Percentiles rank a stretch among this genome's conserved stretches.
These are phyloP conservation scores for Debaryomycetaceae sp. DNA, from an alignment of 1,139 yeast genomes.

Conservation along the genomic window DNA sequence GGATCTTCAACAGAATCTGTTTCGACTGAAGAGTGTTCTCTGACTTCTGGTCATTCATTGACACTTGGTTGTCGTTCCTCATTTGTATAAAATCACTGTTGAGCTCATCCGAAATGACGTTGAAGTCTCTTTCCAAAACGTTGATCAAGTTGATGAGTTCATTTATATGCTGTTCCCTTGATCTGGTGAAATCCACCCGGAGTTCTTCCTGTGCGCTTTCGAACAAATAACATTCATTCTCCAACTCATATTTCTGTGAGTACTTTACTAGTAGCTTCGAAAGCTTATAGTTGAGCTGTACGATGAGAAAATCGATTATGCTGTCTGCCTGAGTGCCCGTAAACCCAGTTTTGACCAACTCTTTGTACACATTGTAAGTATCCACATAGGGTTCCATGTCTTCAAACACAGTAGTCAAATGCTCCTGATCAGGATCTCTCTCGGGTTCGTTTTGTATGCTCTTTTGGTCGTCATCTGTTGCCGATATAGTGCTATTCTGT, in stretches of 20 bases:
- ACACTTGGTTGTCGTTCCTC: slow-evolving; percentile 77
- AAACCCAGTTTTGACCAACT: slow-evolving; percentile 46
- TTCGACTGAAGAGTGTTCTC: slow-evolving; percentile 79
- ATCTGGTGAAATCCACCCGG: slow-evolving; percentile 70
- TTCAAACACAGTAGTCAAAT: slow-evolving; percentile 36
- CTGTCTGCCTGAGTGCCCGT: slow-evolving; percentile 51
- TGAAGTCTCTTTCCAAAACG: slow-evolving; percentile 68
- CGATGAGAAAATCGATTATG: slow-evolving; percentile 47
- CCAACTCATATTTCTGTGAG: slow-evolving; percentile 68
- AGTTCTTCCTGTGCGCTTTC: slow-evolving; percentile 93
- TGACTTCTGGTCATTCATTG: slow-evolving; percentile 81
- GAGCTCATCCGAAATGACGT: slow-evolving; percentile 70
- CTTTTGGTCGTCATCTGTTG: not conserved
- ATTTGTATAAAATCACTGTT: slow-evolving; percentile 64
- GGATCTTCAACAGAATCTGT: slow-evolving; percentile 64
- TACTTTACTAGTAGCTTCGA: slow-evolving; percentile 55
- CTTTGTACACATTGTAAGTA: slow-evolving; percentile 44
- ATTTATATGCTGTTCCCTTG: slow-evolving; percentile 69
- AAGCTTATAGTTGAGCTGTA: slow-evolving; percentile 52
- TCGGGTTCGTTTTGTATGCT: slow-evolving; percentile 1
- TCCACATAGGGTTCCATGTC: slow-evolving; percentile 50
- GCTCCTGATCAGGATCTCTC: slow-evolving; percentile 8
- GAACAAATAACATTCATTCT: slow-evolving; percentile 81
- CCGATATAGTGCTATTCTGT: not conserved
- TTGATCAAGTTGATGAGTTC: slow-evolving; percentile 66